A percentile compares a stretch with the other conserved stretches of the same genome.
Conservation (phyloP, 495 filamentous ascomycete species). For the Bryoglossum gracile region DNA sequence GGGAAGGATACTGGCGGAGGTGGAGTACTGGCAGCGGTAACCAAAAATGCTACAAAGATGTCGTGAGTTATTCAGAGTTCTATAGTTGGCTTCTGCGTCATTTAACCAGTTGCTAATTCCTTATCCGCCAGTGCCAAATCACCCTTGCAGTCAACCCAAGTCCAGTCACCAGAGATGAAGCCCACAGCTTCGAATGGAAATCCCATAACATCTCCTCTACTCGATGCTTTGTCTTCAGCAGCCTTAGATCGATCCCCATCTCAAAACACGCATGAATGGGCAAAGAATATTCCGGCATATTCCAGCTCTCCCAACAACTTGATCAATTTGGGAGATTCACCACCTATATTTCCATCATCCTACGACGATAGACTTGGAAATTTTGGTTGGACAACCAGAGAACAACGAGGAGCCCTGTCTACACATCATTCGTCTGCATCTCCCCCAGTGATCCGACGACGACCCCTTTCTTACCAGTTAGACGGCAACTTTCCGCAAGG, state of each 20-base stretch:
- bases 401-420: slow-evolving; percentile 29
- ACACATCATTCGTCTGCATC: slow-evolving; percentile 37
- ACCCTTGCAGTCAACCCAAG: slow-evolving; percentile 3
- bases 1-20: slow-evolving; percentile 20
- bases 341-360: slow-evolving; percentile 45
- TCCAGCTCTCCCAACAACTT: slow-evolving; percentile 49
- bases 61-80: slow-evolving; percentile 7
- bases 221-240: slow-evolving; percentile 25
- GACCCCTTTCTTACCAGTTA: slow-evolving; percentile 46
- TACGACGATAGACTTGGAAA: slow-evolving; percentile 42
- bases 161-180: slow-evolving; percentile 22
- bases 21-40: slow-evolving; percentile 23
- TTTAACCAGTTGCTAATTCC: slow-evolving; percentile 4
- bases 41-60: slow-evolving; percentile 23
- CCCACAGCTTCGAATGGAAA: slow-evolving; percentile 15
- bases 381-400: slow-evolving; percentile 22
- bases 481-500: slow-evolving; percentile 35
- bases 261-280: slow-evolving; percentile 45
- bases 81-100: background rate
- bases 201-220: slow-evolving; percentile 19
- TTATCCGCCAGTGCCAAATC: slow-evolving; percentile 10
- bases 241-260: slow-evolving; percentile 9
- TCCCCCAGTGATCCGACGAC: slow-evolving; percentile 35
- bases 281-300: slow-evolving; percentile 37
- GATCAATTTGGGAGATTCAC: slow-evolving; percentile 45